Evolutionary conservation across 2,329 filamentous ascomycete species (phyloP), one percentile per base, ranked within the genome.

Genomic region (Botrytis cinerea): DNA sequence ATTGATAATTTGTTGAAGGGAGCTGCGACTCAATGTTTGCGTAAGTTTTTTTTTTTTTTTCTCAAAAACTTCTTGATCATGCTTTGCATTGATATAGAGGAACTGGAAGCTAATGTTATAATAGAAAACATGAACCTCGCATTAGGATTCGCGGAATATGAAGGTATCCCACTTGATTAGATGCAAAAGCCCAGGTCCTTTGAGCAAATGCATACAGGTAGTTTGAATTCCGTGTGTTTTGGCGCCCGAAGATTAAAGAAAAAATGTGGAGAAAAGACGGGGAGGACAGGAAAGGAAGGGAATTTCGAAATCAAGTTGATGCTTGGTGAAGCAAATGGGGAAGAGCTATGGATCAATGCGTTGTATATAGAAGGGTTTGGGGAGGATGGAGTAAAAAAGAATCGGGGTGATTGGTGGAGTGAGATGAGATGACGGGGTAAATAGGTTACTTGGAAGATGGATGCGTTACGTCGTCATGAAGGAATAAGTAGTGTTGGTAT

Each of bases 1-100:
- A 97, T 98, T 80, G 95, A 98, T 83, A 97, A 98, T 83, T 84
- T 98, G 78, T 87, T 96, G 79, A 98, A 98, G 89, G 95, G 95
- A 74, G 95, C 95, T 71, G 93, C 93, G 10, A 97, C 95, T 18
- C 95, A 97, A 83, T 97, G 94, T 84, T 84, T 97, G 82, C 95
- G 92, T 94, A 87, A 87, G 92, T 91, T 69, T 73, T 74, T 71
- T 63, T 28, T 63, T 28, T 57, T 72, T 72, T 69, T 43, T 14
- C 4, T 4, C 2, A 14, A 54, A n/a, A 54, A 6, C 14, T 54
- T 54, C 25, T 54, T 54, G 35, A 68, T 20, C n/a, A 71, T 57
- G 66, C n/a, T 72, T 78, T 61, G 74, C 72, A n/a, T 45, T 38
- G 22, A 32, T 22, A 25, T 20, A 6, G 10, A 57, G 45, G 66